Evolutionary conservation across 345 rosid species (phyloP), one percentile per base, ranked within the genome.

Genomic region (Sisymbrium irio): DNA sequence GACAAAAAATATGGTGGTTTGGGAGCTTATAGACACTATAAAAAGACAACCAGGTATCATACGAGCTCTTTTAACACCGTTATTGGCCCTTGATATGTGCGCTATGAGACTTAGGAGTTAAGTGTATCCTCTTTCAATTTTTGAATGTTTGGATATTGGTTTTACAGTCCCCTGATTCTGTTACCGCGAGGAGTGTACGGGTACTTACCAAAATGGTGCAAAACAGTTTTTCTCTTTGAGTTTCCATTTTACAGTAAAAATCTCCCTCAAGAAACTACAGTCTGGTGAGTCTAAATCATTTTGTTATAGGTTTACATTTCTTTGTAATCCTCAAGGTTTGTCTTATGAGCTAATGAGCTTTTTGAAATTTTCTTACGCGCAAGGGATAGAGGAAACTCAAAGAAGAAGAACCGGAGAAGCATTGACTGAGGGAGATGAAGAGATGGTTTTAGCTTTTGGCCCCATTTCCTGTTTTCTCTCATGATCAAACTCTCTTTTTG

Each of bases 161-260:
- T 53, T 76, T 82, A 74, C 97, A 94, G 98, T 84, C 96, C 96
- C 54, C 85, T 94, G 50, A 78, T 94, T 82, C 88, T 81, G 5
- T 86, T 94, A 54, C 97, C 96, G 1, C 80, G 80, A 36, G 75
- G 49, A 33, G 83, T 84, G 15, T 94, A 88, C 36, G 86, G 89
- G 36, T 85, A 72, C 77, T 79, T 94, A 64, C 93, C 98, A 4
- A 74, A 73, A 10, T 94, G 98, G 98, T 83, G 88, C 76, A 91
- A 87, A 59, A 42, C 83, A 9, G 66, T 66, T 15, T 82, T 88
- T 71, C 82, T 91, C 75, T 91, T 89, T 32, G 97, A 91, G 71
- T 78, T 91, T 76, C 97, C 97, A 36, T 27, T 88, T 32, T 94
- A 91, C 87, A 87, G 86, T 66, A 87, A 85, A 4, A 85, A 76